Conservation (phyloP, 2,329 filamentous ascomycete species). For the Dothideomycetes sp. region DNA sequence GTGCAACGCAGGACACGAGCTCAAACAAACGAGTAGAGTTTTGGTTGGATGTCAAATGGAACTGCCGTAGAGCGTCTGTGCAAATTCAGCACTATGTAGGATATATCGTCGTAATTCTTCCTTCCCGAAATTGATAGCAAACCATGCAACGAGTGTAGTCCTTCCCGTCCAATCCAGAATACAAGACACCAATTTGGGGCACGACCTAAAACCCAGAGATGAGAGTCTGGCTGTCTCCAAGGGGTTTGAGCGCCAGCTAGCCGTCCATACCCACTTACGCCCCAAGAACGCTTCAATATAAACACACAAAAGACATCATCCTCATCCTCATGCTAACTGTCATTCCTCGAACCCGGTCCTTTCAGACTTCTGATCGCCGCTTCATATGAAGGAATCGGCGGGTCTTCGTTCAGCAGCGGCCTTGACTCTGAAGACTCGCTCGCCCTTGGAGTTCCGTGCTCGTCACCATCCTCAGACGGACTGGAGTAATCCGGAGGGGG, state of each 20-base stretch:
- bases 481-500: constrained; percentile 39
- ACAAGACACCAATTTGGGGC: background rate
- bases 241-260: no score
- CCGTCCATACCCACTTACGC: no score
- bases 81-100: background rate
- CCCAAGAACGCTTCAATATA: background rate
- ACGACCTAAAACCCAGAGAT: background rate
- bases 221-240: background rate
- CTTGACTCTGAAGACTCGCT: constrained; percentile 11
- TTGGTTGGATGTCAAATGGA: no score
- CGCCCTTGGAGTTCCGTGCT: constrained; percentile 16
- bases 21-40: no score
- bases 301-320: background rate
- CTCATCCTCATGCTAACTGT: background rate
- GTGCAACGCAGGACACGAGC: no score
- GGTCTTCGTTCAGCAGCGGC: constrained; percentile 20
- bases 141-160: background rate
- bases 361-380: constrained; percentile 46
- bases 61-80: background rate
- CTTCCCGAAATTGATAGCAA: background rate
- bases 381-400: constrained; percentile 74
- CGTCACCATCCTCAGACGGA: constrained; percentile 20
- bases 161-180: background rate
- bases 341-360: background rate
- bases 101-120: background rate